Base-by-base conservation (phyloP, 768 basidiomycete genomes). In the Xerocomus brunneocitrinus region DNA sequence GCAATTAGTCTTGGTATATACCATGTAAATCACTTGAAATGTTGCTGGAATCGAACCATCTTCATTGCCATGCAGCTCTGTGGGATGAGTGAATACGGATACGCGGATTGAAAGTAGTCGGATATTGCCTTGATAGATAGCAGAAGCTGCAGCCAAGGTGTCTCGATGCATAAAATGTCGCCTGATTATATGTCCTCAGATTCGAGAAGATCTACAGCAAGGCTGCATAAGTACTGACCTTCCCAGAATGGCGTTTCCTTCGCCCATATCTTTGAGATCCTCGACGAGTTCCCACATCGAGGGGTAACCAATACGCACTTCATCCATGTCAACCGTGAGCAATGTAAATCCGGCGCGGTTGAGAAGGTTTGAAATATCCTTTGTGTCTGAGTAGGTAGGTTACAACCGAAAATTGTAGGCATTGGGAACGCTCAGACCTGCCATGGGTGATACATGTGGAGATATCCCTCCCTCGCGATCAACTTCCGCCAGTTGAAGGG, bases 371-470 rank as follows among this genome's bases (percentile, higher is more conserved):
- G 97, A 94, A 50, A 98, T 81, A 64, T 97, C 94, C 54, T 89
- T 83, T 1, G 91, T 92, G 64, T 97, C 95, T 97, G 56, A 38
- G 44, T 28, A 43, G 30, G 43, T 44, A 45, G 22, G 43, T 61
- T 35, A 53, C 42, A 45, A 60, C 10, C 22, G 28, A 8, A 41
- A 39, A 45, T 39, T 22, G 8, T 43, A 53, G 19, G 4, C 38
- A 35, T 39, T 47, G 10, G 36, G 42, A 51, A 49, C 2, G 49
- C 38, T 60, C 78, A 30, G 53, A 93, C 95, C 90, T 56, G 95
- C 94, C 97, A 99, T 98, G 1, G 97, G 97, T 1, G 95, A 98
- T 34, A 99, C 72, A 53, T 92, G 89, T 6, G 95, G 94, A n/a
- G 94, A 94, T 50, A 99, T 88, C 1, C 97, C 97, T 7, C 97